Evolutionary conservation across 495 filamentous ascomycete genomes (phyloP), one percentile per base, ranked within the genome.

Genomic region (Hyaloscypha variabilis): DNA sequence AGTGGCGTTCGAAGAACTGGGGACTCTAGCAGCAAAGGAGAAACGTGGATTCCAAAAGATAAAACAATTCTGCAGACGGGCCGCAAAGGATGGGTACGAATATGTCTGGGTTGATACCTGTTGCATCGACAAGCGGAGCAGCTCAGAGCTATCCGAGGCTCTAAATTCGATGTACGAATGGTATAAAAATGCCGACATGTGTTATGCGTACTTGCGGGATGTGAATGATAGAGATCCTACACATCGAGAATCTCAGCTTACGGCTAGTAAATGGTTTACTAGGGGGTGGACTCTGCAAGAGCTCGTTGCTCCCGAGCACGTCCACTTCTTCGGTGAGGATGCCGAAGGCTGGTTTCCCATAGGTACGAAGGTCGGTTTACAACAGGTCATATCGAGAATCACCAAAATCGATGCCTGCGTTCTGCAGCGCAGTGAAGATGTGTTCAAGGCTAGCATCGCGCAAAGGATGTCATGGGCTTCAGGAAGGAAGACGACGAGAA

Each of bases 131-230:
- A 60, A 60, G 24, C 24, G 17, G 10, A 26, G 23, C 24, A 60
- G 58, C 23, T 25, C 58, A 21, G 58, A 60, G 58, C 58, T 60
- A 76, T 76, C 76, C 0, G 77, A 79, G 63, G 75, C 75, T 8
- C 77, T 83, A 34, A 83, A 82, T 29, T n/a, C 30, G 30, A 58
- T 58, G 58, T 60, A 60, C 28, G 30, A 34, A 11, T 79, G 74
- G 74, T 79, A 79, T 59, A 54, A 67, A 23, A 34, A 72, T 8
- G 66, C 76, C 2, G 36, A 58, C 11, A 39, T 73, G n/a, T 80
- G 77, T 62, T 78, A 75, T 62, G 74, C 68, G 36, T 80, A 71
- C 49, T 62, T 80, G n/a, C 8, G 21, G 8, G 58, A 60, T 50
- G 58, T 60, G 8, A 17, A n/a, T 4, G 19, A n/a, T 51, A n/a